Evolutionary conservation across 225 moss, liverwort and hornwort species (phyloP).

Genomic region (Lunularia cruciata): DNA sequence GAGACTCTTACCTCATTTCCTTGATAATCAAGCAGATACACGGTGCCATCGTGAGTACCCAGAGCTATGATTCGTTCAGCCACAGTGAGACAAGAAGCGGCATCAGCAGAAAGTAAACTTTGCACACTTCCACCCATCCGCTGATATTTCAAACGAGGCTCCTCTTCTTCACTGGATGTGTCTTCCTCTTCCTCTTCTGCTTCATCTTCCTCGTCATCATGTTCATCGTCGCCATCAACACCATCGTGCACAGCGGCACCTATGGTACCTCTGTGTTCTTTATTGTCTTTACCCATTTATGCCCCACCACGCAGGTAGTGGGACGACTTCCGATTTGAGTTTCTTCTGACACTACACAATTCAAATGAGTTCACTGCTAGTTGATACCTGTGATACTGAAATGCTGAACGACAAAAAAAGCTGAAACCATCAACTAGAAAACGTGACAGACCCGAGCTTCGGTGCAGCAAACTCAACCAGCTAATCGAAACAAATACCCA

Average conservation of each 20-base stretch:
- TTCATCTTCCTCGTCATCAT: slow-evolving; percentile 48
- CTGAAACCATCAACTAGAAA: too few relatives aligned
- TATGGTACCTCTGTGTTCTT: slow-evolving; percentile 13
- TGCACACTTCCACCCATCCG: slow-evolving; percentile 84
- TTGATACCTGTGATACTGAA: too few relatives aligned
- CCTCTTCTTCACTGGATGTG: slow-evolving; percentile 65
- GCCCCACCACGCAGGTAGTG: too few relatives aligned
- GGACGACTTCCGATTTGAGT: too few relatives aligned
- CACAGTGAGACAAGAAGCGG: slow-evolving; percentile 82
- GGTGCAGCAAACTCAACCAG: too few relatives aligned
- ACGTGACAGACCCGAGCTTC: too few relatives aligned
- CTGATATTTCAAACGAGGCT: slow-evolving; percentile 91
- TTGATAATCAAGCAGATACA: slow-evolving; percentile 93
- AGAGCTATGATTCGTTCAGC: slow-evolving; percentile 94
- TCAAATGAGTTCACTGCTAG: too few relatives aligned
- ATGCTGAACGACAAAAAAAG: too few relatives aligned
- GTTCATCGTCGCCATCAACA: slow-evolving; percentile 80
- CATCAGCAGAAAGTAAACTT: slow-evolving; percentile 68
- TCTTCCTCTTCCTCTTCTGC: slow-evolving; percentile 75
- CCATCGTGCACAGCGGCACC: slow-evolving; percentile 56
- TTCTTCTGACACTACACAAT: too few relatives aligned
- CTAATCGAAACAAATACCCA: too few relatives aligned
- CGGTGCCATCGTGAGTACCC: slow-evolving; percentile 83
- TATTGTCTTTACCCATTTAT: neutral
- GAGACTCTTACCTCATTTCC: slow-evolving; percentile 70